phyloP scores from a whole-genome alignment of 371 early-diverging fungal species.

The Umbelopsis sp. region DNA sequence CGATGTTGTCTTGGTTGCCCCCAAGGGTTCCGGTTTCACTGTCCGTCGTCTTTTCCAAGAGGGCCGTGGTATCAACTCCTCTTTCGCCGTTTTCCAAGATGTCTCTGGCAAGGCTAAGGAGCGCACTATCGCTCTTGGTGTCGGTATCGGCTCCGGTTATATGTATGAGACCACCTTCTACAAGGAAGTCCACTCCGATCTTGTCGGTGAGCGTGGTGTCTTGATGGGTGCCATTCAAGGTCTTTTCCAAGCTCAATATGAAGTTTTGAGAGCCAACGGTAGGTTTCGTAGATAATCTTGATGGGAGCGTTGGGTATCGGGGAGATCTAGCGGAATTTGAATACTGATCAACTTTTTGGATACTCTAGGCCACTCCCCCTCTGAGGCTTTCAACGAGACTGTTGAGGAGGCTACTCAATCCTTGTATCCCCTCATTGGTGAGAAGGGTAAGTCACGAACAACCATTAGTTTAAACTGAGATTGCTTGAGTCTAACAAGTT shows the following conservation, averaged over 20 bases:
- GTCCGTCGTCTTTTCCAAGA: slow-evolving; percentile 95
- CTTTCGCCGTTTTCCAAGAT: slow-evolving; percentile 95
- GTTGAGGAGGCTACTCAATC: slow-evolving; percentile 99
- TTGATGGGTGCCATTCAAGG: slow-evolving; percentile 99
- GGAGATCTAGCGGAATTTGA: slow-evolving; percentile 22
- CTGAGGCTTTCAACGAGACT: slow-evolving; percentile 98
- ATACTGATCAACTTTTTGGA: slow-evolving; percentile 6
- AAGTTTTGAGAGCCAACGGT: slow-evolving; percentile 91
- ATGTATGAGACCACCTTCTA: slow-evolving; percentile 96
- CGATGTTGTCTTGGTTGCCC: slow-evolving; percentile 96
- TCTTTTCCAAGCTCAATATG: slow-evolving; percentile 96
- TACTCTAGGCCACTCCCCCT: slow-evolving; percentile 81
- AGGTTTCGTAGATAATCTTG: slow-evolving; percentile 19
- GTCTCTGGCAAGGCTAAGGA: slow-evolving; percentile 92
- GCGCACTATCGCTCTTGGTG: slow-evolving; percentile 90
- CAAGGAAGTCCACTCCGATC: slow-evolving; percentile 97
- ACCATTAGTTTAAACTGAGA: slow-evolving; percentile 46
- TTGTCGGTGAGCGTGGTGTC: slow-evolving; percentile 97
- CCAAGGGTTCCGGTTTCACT: slow-evolving; percentile 96
- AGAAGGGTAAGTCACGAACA: slow-evolving; percentile 97
- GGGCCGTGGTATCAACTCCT: slow-evolving; percentile 97
- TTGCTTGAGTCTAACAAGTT: not conserved
- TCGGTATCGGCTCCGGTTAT: slow-evolving; percentile 96
- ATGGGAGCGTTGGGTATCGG: slow-evolving; percentile 1
- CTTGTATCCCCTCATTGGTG: slow-evolving; percentile 95